Evolutionary conservation across 768 basidiomycete genomes (phyloP), one percentile per base, ranked within the genome.

Genomic region (Rossbeevera mucosa): DNA sequence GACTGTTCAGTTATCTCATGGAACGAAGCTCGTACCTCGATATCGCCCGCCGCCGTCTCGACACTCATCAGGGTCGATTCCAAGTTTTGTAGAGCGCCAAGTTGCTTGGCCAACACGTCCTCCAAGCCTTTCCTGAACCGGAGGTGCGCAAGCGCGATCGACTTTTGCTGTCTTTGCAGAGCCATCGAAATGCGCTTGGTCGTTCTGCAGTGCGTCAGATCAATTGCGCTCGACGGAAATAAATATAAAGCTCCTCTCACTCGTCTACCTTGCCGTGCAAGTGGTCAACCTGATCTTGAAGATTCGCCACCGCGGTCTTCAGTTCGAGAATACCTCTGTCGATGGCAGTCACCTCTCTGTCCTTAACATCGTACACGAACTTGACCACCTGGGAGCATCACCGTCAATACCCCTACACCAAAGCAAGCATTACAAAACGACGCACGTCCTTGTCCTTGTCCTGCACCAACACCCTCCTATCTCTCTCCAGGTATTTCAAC

Each of bases 11-110:
- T 47, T 12, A n/a, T 26, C 38, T 41, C 40, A 50, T 33, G 20
- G 41, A 42, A 52, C n/a, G 18, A 24, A 13, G 28, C 63, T 72
- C 40, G 49, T 64, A 94, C 94, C 76, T 92, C 86, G 11, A 94
- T 77, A 67, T 97, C 89, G 3, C 86, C 86, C 25, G 89, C 89
- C n/a, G 94, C 90, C 3, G 84, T 80, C 70, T 98, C 92, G 5
- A 97, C 91, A 42, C 81, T 79, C 42, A 91, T 72, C 31, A 96
- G 67, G 0, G 93, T 92, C 12, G 80, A 74, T 57, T 88, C 83
- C 7, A 97, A 73, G 31, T 83, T 88, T 51, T 83, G 80, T 5
- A 92, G 72, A 1, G 91, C 85, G 9, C 75, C 79, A 3, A 94
- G 67, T 12, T 93, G 83, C 63, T 92, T 92, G 24, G 72, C 71